Evolutionary conservation across 306 rosid genomes (phyloP).

Genomic region (Echinosophora koreensis): DNA sequence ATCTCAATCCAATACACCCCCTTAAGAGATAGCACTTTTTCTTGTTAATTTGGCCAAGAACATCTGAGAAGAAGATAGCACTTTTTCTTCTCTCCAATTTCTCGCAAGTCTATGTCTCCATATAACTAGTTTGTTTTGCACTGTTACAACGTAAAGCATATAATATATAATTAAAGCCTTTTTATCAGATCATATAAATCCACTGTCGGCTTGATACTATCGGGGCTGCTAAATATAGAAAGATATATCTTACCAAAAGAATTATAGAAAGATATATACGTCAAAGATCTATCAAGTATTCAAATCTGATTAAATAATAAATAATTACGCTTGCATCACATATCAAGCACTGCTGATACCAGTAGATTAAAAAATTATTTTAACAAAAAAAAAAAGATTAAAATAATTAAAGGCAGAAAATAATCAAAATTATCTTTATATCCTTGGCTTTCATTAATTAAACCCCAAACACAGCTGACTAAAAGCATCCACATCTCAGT

Average conservation of each 20-base stretch:
- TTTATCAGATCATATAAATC: not conserved
- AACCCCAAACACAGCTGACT: too few relatives aligned
- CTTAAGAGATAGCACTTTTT: too few relatives aligned
- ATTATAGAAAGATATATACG: slow-evolving; percentile 27
- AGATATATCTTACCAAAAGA: not conserved
- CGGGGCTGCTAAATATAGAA: slow-evolving; percentile 39
- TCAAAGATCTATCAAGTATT: slow-evolving; percentile 46
- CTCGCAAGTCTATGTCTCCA: too few relatives aligned
- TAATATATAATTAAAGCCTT: not conserved
- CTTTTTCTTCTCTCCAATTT: too few relatives aligned
- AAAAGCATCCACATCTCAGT: too few relatives aligned
- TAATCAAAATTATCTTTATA: slow-evolving; percentile 47
- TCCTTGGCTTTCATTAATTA: slow-evolving; percentile 9
- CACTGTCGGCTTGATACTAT: slow-evolving; percentile 22
- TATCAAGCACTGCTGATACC: slow-evolving; percentile 26
- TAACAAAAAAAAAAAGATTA: too few relatives aligned
- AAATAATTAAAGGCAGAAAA: not conserved
- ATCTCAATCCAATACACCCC: too few relatives aligned
- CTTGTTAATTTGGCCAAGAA: too few relatives aligned
- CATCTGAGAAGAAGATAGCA: too few relatives aligned
- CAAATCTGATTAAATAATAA: slow-evolving; percentile 29
- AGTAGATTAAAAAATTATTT: too few relatives aligned
- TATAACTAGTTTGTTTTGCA: not conserved
- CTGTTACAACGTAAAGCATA: not conserved
- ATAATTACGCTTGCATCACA: slow-evolving; percentile 1